Evolutionary conservation across 1,139 yeast genomes (phyloP).

Genomic region (Arxiozyma heterogenica): DNA sequence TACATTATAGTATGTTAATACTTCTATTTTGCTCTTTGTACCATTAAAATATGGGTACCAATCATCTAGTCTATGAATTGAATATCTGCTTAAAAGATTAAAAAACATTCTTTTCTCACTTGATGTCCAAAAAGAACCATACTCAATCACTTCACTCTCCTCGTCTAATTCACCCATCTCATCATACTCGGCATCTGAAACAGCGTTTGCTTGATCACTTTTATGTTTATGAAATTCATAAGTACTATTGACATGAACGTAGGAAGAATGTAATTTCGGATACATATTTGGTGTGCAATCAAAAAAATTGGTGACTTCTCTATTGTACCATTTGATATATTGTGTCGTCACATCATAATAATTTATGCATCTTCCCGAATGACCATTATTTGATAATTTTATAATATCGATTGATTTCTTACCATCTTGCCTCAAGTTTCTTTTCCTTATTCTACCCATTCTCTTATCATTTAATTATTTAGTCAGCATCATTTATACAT

Average conservation of each 20-base stretch:
- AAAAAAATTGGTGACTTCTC: background rate
- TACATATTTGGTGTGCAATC: background rate
- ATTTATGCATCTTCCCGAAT: background rate
- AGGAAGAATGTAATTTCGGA: background rate
- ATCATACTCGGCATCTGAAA: background rate
- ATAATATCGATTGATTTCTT: background rate
- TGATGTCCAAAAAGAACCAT: constrained; percentile 24
- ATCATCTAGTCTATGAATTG: constrained; percentile 27
- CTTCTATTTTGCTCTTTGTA: constrained; percentile 25
- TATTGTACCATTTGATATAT: constrained; percentile 4
- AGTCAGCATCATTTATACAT: no score
- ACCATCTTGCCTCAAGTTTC: no score
- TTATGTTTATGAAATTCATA: background rate
- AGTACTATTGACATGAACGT: background rate
- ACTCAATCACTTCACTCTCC: constrained; percentile 3
- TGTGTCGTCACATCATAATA: constrained; percentile 1
- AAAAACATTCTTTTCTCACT: constrained; percentile 27
- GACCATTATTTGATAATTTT: background rate
- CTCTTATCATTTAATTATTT: no score
- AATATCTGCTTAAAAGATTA: constrained; percentile 21
- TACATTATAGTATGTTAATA: constrained; percentile 22
- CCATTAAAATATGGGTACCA: constrained; percentile 19
- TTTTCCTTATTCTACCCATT: background rate
- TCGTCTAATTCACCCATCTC: constrained; percentile 1
- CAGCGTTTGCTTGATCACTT: background rate